Evolutionary conservation across 176 grass and related monocot genomes (phyloP), one percentile per base, ranked within the genome.

Genomic region (Rhipidocladum racemiflorum): DNA sequence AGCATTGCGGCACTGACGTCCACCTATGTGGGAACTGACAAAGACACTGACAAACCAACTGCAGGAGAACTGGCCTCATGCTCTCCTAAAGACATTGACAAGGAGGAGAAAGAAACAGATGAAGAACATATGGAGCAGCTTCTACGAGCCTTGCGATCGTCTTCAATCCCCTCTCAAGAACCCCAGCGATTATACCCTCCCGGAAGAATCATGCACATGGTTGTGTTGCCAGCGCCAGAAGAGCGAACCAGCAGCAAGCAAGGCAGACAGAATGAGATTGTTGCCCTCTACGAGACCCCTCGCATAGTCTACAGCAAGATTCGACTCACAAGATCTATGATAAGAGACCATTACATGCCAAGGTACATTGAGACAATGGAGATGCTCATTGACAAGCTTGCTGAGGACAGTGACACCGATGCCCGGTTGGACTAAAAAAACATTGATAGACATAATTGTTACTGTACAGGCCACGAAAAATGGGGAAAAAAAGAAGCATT

Each of bases 121-220:
- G 72, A 48, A 78, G 82, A 87, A 45, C 27, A 82, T 35, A 62
- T 39, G 17, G 28, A 59, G 45, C 64, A 69, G 44, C 62, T 86
- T 55, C 27, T 75, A 46, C 76, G 83, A 61, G 57, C 32, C 0
- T 3, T 68, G 30, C 65, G 17, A n/a, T 50, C 61, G 11, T 36
- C 68, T 4, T 1, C 67, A 21, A 63, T 23, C 2, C 0, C 0
- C 28, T 70, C 43, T 67, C 76, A 46, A 18, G 67, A 68, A 42
- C 57, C 38, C 10, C 70, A 11, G 3, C 91, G 93, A 66, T 81
- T 97, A 45, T 97, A 87, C 72, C 94, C 91, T 66, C 94, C 94
- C 3, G 94, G 94, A 36, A 89, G 79, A 88, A 93, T 91, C 77
- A 75, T 97, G 82, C 94, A 97, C 82, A 97, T 97, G 91, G 87